phyloP scores from a whole-genome alignment of 179 eudicot genomes.

The Vitellaria paradoxa region DNA sequence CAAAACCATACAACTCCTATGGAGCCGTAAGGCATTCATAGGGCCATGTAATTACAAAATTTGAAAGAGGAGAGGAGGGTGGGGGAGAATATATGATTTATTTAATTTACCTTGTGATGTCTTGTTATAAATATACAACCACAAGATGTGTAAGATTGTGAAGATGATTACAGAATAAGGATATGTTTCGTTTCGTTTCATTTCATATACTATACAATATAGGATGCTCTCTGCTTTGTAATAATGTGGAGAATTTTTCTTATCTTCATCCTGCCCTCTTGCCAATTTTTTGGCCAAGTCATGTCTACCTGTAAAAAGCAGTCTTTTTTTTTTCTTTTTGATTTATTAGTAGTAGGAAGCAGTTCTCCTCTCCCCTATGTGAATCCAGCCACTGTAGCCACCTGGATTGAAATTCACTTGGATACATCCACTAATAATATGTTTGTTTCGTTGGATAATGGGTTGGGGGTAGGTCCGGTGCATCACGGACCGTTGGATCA shows the following conservation, averaged over 20 bases:
- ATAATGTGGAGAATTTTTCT: background rate
- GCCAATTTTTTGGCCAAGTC: background rate
- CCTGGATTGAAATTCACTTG: too few relatives aligned
- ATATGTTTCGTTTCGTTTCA: background rate
- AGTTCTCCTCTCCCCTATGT: too few relatives aligned
- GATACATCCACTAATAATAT: too few relatives aligned
- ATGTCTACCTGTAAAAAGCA: too few relatives aligned
- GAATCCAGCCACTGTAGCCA: too few relatives aligned
- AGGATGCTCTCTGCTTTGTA: constrained; percentile 5
- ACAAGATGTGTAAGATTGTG: constrained; percentile 27
- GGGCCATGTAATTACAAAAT: constrained; percentile 62
- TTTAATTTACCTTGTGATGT: constrained; percentile 28
- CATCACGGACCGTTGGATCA: too few relatives aligned
- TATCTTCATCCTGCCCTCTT: background rate
- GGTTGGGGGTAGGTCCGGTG: too few relatives aligned
- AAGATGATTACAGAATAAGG: constrained; percentile 34
- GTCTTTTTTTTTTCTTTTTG: too few relatives aligned
- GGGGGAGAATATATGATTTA: constrained; percentile 31
- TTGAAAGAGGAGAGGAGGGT: constrained; percentile 28
- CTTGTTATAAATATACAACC: constrained; percentile 35
- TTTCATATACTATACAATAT: constrained; percentile 7
- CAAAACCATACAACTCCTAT: constrained; percentile 44
- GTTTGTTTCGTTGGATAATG: too few relatives aligned
- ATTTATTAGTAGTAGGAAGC: too few relatives aligned
- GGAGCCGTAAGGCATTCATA: constrained; percentile 80